These are phyloP conservation scores for Ilyonectria robusta DNA, from an alignment of 2,329 filamentous ascomycete species.

Conservation along the genomic window DNA sequence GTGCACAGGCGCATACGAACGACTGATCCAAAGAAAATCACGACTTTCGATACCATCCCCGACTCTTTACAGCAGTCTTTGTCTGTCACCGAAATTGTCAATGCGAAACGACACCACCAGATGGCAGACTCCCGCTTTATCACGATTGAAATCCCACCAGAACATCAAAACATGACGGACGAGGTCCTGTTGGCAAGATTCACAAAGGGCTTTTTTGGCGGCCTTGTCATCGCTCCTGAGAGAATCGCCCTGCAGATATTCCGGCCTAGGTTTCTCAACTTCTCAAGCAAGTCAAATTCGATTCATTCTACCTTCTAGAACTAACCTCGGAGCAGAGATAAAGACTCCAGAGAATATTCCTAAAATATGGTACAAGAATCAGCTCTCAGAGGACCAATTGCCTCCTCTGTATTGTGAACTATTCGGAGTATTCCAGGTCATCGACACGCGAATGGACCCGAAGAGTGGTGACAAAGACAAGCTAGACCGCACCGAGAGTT, in stretches of 20 bases:
- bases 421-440: conserved; percentile 48
- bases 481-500: conserved; percentile 35
- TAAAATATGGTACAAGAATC: conserved; percentile 37
- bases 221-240: conserved; percentile 48
- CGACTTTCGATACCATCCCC: conserved; percentile 30
- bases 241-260: conserved; percentile 33
- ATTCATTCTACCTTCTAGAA: accelerated
- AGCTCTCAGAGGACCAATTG: conserved; percentile 37
- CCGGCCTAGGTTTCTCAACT: conserved; percentile 30
- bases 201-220: conserved; percentile 50
- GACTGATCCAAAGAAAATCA: conserved; percentile 36
- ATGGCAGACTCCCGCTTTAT: conserved; percentile 45
- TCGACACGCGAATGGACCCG: conserved; percentile 32
- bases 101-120: conserved; percentile 37
- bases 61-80: conserved; percentile 44
- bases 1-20: conserved; percentile 31
- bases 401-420: conserved; percentile 40
- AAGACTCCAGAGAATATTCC: not conserved
- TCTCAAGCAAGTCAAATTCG: conserved; percentile 27
- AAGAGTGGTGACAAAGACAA: not conserved
- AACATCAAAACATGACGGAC: conserved; percentile 38
- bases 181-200: conserved; percentile 48
- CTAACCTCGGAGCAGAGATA: conserved; percentile 25
- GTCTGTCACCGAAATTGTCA: conserved; percentile 46
- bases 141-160: conserved; percentile 38